Evolutionary conservation across 225 moss, liverwort and hornwort genomes (phyloP).

Genomic region (Takakia lepidozioides): DNA sequence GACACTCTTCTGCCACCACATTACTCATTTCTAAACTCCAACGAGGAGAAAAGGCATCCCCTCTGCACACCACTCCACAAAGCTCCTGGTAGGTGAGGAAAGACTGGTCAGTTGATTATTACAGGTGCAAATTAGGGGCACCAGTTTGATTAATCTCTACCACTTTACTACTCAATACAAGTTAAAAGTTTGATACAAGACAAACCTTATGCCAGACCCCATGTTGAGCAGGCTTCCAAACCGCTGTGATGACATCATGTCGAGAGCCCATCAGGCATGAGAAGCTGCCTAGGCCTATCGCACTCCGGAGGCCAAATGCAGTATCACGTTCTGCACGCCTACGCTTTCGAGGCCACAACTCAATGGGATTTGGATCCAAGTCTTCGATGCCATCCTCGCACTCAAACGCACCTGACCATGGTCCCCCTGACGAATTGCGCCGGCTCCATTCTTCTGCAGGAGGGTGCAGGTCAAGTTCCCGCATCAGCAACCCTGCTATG

Average conservation of each 20-base stretch:
- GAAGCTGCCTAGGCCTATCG: conserved; percentile 80
- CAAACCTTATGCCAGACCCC: conserved; percentile 91
- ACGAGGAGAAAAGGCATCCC: no score
- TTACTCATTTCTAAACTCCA: no score
- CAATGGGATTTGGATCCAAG: conserved; percentile 53
- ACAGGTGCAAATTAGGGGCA: neutral
- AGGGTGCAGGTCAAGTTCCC: conserved; percentile 95
- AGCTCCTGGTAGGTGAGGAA: no score
- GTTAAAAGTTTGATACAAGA: neutral
- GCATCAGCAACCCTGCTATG: conserved; percentile 91
- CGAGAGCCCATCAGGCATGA: conserved; percentile 81
- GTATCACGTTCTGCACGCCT: conserved; percentile 81
- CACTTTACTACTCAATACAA: neutral
- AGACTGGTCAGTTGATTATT: conserved; percentile 1
- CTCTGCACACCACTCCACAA: no score
- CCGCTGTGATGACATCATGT: conserved; percentile 69
- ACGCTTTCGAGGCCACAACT: conserved; percentile 83
- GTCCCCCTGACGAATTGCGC: conserved; percentile 42
- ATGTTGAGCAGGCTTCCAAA: conserved; percentile 73
- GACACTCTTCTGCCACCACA: no score
- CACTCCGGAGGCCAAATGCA: conserved; percentile 79
- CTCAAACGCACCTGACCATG: conserved; percentile 23
- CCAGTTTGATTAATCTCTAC: neutral
- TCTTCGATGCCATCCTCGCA: conserved; percentile 28
- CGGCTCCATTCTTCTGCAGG: conserved; percentile 94